Evolutionary conservation across 208 protist species (phyloP).

Genomic region (Leishmania lainsoni): DNA sequence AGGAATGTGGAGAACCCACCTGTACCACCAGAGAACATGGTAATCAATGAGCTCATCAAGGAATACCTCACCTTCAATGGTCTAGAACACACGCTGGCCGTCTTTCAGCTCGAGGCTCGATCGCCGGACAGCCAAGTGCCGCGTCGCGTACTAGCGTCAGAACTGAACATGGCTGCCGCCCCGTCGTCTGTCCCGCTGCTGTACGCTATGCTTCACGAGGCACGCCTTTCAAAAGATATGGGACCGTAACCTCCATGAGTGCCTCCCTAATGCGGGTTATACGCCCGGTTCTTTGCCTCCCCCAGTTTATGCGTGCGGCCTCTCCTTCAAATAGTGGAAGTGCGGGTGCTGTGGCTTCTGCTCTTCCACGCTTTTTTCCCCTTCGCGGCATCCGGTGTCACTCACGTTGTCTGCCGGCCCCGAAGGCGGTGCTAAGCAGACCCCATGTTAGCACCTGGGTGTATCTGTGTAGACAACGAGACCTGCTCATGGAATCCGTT

Average conservation of each 20-base stretch:
- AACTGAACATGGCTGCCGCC: slow-evolving; percentile 78
- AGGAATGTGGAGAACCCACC: slow-evolving; percentile 37
- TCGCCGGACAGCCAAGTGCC: slow-evolving; percentile 58
- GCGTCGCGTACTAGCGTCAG: slow-evolving; percentile 63
- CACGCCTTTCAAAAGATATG: slow-evolving; percentile 55
- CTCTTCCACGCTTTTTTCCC: background rate
- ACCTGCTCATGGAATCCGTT: background rate
- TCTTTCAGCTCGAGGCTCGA: slow-evolving; percentile 83
- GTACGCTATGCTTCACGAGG: slow-evolving; percentile 85
- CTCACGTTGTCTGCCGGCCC: background rate
- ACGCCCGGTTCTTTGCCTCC: background rate
- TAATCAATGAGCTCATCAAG: slow-evolving; percentile 95
- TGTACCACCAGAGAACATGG: slow-evolving; percentile 89
- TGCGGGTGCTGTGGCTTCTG: background rate
- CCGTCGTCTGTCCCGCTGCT: slow-evolving; percentile 72
- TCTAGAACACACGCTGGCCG: slow-evolving; percentile 86
- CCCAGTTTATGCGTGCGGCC: background rate
- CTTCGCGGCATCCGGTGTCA: background rate
- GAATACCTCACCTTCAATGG: slow-evolving; percentile 94
- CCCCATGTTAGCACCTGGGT: background rate
- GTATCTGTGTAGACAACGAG: background rate
- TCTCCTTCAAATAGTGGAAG: background rate
- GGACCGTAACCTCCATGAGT: background rate
- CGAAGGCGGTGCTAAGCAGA: background rate
- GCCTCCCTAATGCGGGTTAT: background rate